Percentiles rank a stretch among this genome's conserved stretches.
Evolutionary conservation across 2,329 filamentous ascomycete species (phyloP).

Genomic region (Magnaporthiopsis poae): DNA sequence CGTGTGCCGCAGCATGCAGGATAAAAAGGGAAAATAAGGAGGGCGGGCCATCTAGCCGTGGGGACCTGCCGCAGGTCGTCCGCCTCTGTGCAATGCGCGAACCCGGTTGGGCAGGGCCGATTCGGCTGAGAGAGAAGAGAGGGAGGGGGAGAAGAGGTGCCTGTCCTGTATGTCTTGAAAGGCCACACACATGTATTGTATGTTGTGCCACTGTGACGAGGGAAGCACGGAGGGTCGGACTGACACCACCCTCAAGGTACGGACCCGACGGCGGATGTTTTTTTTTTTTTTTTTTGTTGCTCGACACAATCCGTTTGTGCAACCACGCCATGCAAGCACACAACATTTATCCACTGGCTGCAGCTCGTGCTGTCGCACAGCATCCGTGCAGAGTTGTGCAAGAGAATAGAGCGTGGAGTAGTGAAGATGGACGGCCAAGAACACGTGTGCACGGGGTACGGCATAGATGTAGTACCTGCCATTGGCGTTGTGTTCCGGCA

Average conservation of each 20-base stretch:
- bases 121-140: no score
- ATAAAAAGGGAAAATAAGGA: background rate
- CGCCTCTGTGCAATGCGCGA: background rate
- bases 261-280: background rate
- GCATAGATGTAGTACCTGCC: background rate
- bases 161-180: no score
- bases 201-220: background rate
- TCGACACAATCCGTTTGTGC: background rate
- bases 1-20: background rate
- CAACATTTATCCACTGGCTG: background rate
- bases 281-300: background rate
- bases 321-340: background rate
- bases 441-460: background rate
- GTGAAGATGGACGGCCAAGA: background rate
- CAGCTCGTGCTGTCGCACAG: background rate
- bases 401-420: background rate
- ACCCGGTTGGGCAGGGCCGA: background rate
- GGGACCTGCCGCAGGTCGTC: background rate
- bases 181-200: no score
- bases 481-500: background rate
- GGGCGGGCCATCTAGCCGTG: no score
- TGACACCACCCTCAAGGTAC: no score
- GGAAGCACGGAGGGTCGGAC: no score
- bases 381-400: background rate
- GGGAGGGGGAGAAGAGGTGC: no score